Conservation (phyloP, 371 early-diverging fungal genomes). For the Nosema granulosis region DNA sequence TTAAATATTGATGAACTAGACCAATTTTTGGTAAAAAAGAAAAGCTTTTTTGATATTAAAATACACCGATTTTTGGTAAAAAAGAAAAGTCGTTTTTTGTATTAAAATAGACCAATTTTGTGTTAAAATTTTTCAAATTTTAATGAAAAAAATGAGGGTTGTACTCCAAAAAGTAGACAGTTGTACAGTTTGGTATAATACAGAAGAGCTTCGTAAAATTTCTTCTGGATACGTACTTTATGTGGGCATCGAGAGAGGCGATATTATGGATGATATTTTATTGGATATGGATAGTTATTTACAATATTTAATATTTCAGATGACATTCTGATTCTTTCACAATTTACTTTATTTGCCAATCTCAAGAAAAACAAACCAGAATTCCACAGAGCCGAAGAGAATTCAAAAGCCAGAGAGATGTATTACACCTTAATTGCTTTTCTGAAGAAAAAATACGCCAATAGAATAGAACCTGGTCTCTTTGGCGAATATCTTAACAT, state of each 20-base stretch:
- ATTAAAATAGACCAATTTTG: too few species aligned
- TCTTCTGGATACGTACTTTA: conserved; percentile 6
- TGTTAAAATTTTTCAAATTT: too few species aligned
- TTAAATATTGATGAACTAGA: background rate
- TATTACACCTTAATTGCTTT: conserved; percentile 7
- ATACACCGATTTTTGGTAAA: too few species aligned
- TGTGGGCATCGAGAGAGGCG: conserved; percentile 10
- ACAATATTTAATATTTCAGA: background rate
- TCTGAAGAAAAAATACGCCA: conserved; percentile 1
- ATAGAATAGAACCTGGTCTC: conserved; percentile 10
- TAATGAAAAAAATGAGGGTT: conserved; percentile 15
- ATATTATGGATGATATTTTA: background rate
- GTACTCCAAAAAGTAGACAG: conserved; percentile 33
- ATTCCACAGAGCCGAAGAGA: conserved; percentile 43
- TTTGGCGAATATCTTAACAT: conserved; percentile 29
- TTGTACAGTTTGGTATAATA: background rate
- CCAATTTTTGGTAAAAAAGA: background rate
- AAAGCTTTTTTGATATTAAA: background rate
- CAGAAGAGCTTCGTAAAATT: background rate
- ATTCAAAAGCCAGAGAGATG: conserved; percentile 7
- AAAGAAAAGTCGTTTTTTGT: too few species aligned
- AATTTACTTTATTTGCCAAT: conserved; percentile 54
- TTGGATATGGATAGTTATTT: conserved; percentile 2
- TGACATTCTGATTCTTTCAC: conserved; percentile 38
- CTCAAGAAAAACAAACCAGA: conserved; percentile 47